A percentile compares a stretch with the other conserved stretches of the same genome.
phyloP scores from a whole-genome alignment of 192 early-diverging fungal genomes.

The Phlyctochytrium planicorne region DNA sequence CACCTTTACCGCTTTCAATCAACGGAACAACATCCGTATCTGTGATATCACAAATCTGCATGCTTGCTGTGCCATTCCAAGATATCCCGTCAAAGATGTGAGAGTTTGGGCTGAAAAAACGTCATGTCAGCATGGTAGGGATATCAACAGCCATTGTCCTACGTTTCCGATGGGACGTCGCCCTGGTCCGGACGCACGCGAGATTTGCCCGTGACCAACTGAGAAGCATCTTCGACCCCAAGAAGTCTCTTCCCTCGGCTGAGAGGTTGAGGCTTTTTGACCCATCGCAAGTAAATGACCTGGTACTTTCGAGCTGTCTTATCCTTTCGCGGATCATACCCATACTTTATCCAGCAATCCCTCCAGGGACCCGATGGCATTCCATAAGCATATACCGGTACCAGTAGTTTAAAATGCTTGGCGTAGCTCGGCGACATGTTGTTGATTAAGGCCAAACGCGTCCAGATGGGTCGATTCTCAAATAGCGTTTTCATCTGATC shows the following conservation, averaged over 20 bases:
- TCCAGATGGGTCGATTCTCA: constrained; percentile 31
- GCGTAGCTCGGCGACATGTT: neutral
- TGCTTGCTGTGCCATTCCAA: constrained; percentile 17
- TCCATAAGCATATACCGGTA: constrained; percentile 29
- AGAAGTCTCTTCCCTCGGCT: constrained; percentile 34
- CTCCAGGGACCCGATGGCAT: constrained; percentile 34
- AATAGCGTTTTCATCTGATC: constrained; percentile 23
- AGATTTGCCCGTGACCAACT: constrained; percentile 14
- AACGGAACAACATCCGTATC: constrained; percentile 36
- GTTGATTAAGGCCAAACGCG: constrained; percentile 38
- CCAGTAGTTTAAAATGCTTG: constrained; percentile 19
- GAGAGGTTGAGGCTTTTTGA: constrained; percentile 22
- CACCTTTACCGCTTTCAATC: constrained; percentile 16
- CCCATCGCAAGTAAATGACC: constrained; percentile 32
- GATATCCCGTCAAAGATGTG: constrained; percentile 45
- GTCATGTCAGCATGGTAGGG: too few relatives aligned
- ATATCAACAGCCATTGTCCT: too few relatives aligned
- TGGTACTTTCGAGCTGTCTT: constrained; percentile 32
- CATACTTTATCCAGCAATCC: constrained; percentile 42
- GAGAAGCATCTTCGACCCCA: constrained; percentile 19
- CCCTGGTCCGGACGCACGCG: too few relatives aligned
- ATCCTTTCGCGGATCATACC: constrained; percentile 40
- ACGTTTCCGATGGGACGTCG: too few relatives aligned
- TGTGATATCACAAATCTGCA: constrained; percentile 39
- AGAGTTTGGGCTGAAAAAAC: constrained; percentile 12